phyloP scores from a whole-genome alignment of 257 asterid species.

The Rauvolfia tetraphylla region DNA sequence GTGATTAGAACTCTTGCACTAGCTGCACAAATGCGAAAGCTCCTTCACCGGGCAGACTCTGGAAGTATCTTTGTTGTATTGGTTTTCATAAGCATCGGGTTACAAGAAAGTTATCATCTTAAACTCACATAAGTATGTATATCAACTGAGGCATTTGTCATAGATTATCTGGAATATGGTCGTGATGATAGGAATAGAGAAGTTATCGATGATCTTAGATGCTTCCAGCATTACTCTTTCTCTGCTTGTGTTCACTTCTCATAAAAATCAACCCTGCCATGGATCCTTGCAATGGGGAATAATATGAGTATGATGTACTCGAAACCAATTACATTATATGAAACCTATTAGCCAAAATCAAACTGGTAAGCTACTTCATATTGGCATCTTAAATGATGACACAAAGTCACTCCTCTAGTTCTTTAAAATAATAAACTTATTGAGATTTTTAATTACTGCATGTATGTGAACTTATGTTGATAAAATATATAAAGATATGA shows the following conservation, averaged over 20 bases:
- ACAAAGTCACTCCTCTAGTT: background rate
- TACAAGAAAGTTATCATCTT: background rate
- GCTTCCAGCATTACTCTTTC: background rate
- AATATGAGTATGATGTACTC: background rate
- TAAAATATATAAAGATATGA: too few species aligned
- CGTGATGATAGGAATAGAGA: background rate
- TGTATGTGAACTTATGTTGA: background rate
- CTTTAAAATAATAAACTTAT: background rate
- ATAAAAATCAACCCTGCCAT: background rate
- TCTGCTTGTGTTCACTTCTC: background rate
- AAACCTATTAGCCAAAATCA: background rate
- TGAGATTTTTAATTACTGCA: background rate
- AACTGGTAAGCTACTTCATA: background rate
- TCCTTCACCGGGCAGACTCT: background rate
- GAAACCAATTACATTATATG: background rate
- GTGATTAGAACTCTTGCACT: background rate
- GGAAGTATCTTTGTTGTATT: background rate
- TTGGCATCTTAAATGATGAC: background rate
- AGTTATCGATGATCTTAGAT: background rate
- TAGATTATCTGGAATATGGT: background rate
- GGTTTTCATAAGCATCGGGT: background rate
- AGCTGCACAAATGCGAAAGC: background rate
- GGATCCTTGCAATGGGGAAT: background rate
- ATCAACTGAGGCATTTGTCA: background rate
- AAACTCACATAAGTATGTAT: background rate